Percentiles rank a stretch among this genome's conserved stretches.
Evolutionary conservation across 139 green algal genomes (phyloP).

Genomic region (Penium margaritaceum): DNA sequence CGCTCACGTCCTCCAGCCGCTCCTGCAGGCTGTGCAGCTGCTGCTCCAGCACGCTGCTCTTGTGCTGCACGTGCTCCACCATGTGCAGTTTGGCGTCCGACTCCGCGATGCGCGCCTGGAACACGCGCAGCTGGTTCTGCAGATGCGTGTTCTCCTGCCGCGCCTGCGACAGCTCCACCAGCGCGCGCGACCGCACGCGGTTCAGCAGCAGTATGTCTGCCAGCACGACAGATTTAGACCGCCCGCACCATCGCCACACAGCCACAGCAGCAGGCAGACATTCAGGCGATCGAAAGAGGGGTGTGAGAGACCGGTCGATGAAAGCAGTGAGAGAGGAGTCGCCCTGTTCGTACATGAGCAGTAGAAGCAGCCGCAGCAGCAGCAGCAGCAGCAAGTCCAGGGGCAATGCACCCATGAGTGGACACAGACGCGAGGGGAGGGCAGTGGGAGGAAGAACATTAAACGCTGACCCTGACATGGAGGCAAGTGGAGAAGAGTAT

Average conservation of each 20-base stretch:
- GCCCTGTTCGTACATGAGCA: not conserved
- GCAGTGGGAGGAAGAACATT: not conserved
- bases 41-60: not conserved
- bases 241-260: no score
- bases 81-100: not conserved
- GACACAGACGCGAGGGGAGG: not conserved
- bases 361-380: no score
- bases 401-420: not conserved
- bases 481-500: not conserved
- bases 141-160: slow-evolving; percentile 20
- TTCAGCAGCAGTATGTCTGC: slow-evolving; percentile 47
- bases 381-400: not conserved
- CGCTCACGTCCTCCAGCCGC: slow-evolving; percentile 20
- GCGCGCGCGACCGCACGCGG: slow-evolving; percentile 16
- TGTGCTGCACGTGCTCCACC: not conserved
- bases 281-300: not conserved
- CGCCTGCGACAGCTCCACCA: slow-evolving; percentile 22
- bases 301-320: not conserved
- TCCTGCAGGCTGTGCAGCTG: slow-evolving; percentile 24
- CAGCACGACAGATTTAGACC: not conserved
- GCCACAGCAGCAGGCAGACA: not conserved
- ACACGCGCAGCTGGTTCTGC: slow-evolving; percentile 23
- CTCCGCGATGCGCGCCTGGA: not conserved
- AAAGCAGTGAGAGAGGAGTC: not conserved
- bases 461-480: not conserved